Base-by-base conservation (phyloP, 768 basidiomycete species). In the Calocybe gangraenosa region DNA sequence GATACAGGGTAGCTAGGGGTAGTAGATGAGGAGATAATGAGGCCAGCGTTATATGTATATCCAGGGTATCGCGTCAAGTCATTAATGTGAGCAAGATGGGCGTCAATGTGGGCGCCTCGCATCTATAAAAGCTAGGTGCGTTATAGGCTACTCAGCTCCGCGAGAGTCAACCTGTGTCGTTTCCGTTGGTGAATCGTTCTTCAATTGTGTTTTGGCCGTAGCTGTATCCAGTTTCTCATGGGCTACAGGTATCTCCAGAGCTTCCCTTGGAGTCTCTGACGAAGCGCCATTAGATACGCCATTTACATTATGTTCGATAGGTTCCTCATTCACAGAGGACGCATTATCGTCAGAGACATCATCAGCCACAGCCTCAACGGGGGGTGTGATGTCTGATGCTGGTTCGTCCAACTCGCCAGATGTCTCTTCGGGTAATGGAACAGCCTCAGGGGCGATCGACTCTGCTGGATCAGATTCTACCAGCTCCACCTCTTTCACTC, bases 401-500 rank as follows among this genome's bases (percentile, higher is more conserved):
- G 53, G 52, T n/a, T 63, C 67, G 21, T 70, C 69, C 6, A 72
- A 53, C 47, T 74, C 72, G 15, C 61, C 68, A 3, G 59, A 55
- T 35, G 56, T 58, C 46, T 67, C 73, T 15, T 65, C 64, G 7
- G 71, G 73, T 10, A 73, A 60, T 10, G 68, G 70, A 17, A 72
- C 50, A 36, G 57, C 60, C 53, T 69, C 68, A 2, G 71, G 68
- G 11, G 55, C 57, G 19, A 56, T 37, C 25, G 25, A 11, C 6
- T 28, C 25, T 19, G 14, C 47, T 35, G 44, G 31, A 32, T n/a
- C 39, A 34, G 63, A 65, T 32, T 73, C 80, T 30, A 76, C 76
- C 39, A 87, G 63, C 42, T 80, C 84, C 40, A 87, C 84, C 50
- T 81, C 73, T 50, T 81, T 70, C 39, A 87, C 87, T 3, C 84